Evolutionary conservation across 2,329 filamentous ascomycete genomes (phyloP), one percentile per base, ranked within the genome.

Genomic region (Stemphylium vesicarium): DNA sequence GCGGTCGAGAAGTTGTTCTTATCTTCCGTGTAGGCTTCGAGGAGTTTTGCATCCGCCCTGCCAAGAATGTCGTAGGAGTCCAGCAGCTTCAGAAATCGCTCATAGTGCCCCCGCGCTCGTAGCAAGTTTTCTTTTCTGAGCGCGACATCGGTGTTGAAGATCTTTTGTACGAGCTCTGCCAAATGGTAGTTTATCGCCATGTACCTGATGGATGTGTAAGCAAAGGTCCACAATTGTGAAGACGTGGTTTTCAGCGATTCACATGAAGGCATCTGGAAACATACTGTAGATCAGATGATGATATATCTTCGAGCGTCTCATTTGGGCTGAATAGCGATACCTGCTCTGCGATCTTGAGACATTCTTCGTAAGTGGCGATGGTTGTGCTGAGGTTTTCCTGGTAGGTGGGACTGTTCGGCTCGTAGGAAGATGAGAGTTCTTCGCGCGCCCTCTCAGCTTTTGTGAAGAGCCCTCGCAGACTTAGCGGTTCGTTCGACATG

Each of bases 301-400:
- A 81, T 29, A 97, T 80, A 77, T 99, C 95, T 58, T 99, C 95
- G 35, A 94, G 77, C 0, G 85, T 84, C 76, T 99, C 95, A 76
- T 99, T 99, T 32, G 87, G 82, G 64, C 92, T 96, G 83, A 98
- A 98, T 48, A 99, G 81, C 0, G 90, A 88, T 22, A 95, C 81
- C 56, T 86, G 82, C 62, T 85, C 81, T 60, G 91, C 85, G 51
- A 90, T 84, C 55, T 85, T 80, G 54, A 89, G 81, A 74, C 90
- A 93, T 73, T 89, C 82, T 68, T 89, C 82, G 77, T 96, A 94
- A 48, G 86, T 84, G 60, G 84, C 77, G 64, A 96, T 85, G 36
- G 90, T 85, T 35, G 81, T 77, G 56, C 81, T 80, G 63, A 96
- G 82, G 66, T 86, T 86, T 62, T 88, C 83, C 70, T 86, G 85